phyloP scores from a whole-genome alignment of 2,329 filamentous ascomycete species.

The Talaromyces sp. region DNA sequence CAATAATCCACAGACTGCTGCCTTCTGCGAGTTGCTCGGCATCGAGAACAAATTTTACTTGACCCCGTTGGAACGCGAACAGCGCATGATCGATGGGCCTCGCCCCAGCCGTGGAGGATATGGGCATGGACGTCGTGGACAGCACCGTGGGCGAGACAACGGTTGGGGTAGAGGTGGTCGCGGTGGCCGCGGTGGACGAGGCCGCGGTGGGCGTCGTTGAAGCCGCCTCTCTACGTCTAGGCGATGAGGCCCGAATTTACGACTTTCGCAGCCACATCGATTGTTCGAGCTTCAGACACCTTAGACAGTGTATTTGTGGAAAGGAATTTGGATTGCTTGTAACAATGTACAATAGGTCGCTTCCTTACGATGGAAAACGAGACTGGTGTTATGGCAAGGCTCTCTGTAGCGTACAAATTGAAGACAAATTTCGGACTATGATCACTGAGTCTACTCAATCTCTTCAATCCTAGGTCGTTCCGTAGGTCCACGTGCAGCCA shows the following conservation, averaged over 20 bases:
- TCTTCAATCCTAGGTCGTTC: constrained; percentile 39
- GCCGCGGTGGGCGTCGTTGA: constrained; percentile 24
- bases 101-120: constrained; percentile 18
- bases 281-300: neutral
- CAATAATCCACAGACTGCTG: constrained; percentile 78
- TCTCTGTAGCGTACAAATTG: constrained; percentile 9
- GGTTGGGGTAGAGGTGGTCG: constrained; percentile 18
- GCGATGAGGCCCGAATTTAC: neutral
- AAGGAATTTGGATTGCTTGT: neutral
- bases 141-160: constrained; percentile 2
- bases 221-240: neutral
- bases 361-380: neutral
- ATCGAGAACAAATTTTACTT: constrained; percentile 75
- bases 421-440: constrained; percentile 9
- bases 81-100: constrained; percentile 59
- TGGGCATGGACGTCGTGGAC: neutral
- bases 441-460: constrained; percentile 32
- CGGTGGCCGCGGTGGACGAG: constrained; percentile 19
- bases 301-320: neutral
- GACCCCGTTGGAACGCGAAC: constrained; percentile 65
- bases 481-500: constrained; percentile 24
- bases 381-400: neutral
- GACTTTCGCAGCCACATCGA: no score
- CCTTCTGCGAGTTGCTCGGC: constrained; percentile 73
- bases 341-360: neutral